phyloP scores from a whole-genome alignment of 306 rosid genomes.

The Morella rubra region DNA sequence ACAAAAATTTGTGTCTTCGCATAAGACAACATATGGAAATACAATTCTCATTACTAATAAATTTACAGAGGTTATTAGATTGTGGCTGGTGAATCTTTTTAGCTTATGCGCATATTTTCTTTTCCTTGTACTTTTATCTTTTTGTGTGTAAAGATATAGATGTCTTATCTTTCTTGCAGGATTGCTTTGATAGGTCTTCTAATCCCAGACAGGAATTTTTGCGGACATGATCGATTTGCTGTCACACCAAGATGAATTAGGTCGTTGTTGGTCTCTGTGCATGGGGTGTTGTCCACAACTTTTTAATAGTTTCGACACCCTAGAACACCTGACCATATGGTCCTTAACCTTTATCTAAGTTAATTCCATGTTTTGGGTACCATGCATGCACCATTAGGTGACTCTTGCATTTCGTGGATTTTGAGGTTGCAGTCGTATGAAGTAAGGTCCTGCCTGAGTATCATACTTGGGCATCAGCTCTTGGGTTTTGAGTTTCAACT shows the following conservation, averaged over 20 bases:
- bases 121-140: background rate
- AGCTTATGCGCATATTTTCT: background rate
- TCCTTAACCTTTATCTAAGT: background rate
- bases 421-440: background rate
- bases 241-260: background rate
- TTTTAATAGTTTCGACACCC: background rate
- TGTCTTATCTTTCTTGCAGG: background rate
- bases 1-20: background rate
- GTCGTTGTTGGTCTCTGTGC: background rate
- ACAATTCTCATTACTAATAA: background rate
- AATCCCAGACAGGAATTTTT: too few species aligned
- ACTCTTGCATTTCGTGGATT: background rate
- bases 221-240: background rate
- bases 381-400: background rate
- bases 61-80: slow-evolving; percentile 1
- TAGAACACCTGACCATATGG: background rate
- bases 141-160: background rate
- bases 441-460: background rate
- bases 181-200: background rate
- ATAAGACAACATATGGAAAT: background rate
- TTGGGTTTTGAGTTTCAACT: background rate
- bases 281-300: background rate
- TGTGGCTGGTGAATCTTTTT: background rate
- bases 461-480: background rate
- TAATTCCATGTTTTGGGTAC: background rate